Base-by-base conservation (phyloP, 352 stramenopile species). In the Phytophthora palmivora region DNA sequence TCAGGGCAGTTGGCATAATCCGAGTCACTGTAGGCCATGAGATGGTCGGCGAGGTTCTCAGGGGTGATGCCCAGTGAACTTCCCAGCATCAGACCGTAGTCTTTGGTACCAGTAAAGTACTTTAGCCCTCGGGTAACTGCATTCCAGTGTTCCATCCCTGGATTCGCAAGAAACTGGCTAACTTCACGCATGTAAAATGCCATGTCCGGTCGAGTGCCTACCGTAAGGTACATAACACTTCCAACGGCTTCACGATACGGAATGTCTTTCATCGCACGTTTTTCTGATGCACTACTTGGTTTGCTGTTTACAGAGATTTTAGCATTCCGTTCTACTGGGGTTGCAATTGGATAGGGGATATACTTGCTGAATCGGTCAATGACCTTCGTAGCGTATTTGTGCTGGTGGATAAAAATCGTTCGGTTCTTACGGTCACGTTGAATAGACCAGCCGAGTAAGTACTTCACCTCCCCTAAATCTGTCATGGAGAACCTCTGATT, bases 341-440 rank as follows among this genome's bases (percentile, higher is more conserved):
- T 44, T 49, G 15, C 43, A 49, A 49, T 37, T 15, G 36, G 50
- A 16, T 58, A 48, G 11, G 50, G 26, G 49, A 63, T 39, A 11
- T 44, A 47, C 15, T 48, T 26, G 22, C 33, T 48, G 37, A 64
- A 64, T 2, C 45, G 38, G 33, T 66, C 47, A 44, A 69, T 18
- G 50, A 63, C 60, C 52, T 63, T 58, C 32, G 60, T 69, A 63
- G 52, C 60, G 45, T 69, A 63, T 14, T 69, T 64, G 37, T 63
- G 51, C 18, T 63, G 44, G 37, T 58, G 44, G 28, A 58, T 59
- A 41, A 54, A 64, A 3, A 64, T 64, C 34, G 60, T 63, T 54
- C 60, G 52, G 22, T 51, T 50, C 37, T 67, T 62, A 45, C 34
- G 43, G 34, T 62, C 52, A 18, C 51, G 34, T 52, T 62, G 43